phyloP scores from a whole-genome alignment of 2,329 filamentous ascomycete genomes.

The Dactylellina parvicollis region DNA sequence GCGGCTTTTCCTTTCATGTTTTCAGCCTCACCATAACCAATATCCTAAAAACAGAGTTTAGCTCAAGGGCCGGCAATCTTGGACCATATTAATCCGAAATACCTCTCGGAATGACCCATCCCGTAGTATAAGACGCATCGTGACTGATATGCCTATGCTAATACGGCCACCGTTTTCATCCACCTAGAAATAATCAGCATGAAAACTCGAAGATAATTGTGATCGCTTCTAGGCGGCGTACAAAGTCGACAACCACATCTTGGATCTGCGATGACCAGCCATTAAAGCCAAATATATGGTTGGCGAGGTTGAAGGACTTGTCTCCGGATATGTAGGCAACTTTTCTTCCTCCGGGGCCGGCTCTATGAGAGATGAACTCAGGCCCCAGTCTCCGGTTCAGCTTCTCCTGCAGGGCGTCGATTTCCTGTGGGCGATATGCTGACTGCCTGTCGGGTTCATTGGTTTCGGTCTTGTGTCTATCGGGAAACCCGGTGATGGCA shows the following conservation, averaged over 20 bases:
- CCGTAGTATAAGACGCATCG: slow-evolving; percentile 85
- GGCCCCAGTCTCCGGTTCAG: slow-evolving; percentile 94
- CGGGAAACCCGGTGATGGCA: not conserved
- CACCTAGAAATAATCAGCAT: slow-evolving; percentile 64
- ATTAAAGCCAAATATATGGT: slow-evolving; percentile 96
- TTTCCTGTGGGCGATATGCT: slow-evolving; percentile 86
- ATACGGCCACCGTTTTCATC: slow-evolving; percentile 84
- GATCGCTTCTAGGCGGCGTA: slow-evolving; percentile 60
- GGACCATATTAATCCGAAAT: slow-evolving; percentile 10
- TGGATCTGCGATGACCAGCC: slow-evolving; percentile 97
- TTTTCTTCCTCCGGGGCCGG: slow-evolving; percentile 82
- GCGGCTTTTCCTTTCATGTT: slow-evolving; percentile 95
- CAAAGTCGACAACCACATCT: slow-evolving; percentile 93
- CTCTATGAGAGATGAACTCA: slow-evolving; percentile 89
- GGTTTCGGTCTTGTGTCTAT: slow-evolving; percentile 10
- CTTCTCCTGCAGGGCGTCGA: slow-evolving; percentile 84
- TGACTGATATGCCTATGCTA: slow-evolving; percentile 85
- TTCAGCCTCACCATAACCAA: slow-evolving; percentile 95
- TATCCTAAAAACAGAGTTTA: slow-evolving; percentile 68
- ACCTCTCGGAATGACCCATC: slow-evolving; percentile 96
- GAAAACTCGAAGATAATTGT: not conserved
- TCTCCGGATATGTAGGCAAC: slow-evolving; percentile 96
- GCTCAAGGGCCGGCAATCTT: not conserved
- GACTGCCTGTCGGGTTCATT: slow-evolving; percentile 7
- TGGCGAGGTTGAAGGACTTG: slow-evolving; percentile 93